Evolutionary conservation across 2,329 filamentous ascomycete genomes (phyloP).

Genomic region (Nigrograna mackinnonii): DNA sequence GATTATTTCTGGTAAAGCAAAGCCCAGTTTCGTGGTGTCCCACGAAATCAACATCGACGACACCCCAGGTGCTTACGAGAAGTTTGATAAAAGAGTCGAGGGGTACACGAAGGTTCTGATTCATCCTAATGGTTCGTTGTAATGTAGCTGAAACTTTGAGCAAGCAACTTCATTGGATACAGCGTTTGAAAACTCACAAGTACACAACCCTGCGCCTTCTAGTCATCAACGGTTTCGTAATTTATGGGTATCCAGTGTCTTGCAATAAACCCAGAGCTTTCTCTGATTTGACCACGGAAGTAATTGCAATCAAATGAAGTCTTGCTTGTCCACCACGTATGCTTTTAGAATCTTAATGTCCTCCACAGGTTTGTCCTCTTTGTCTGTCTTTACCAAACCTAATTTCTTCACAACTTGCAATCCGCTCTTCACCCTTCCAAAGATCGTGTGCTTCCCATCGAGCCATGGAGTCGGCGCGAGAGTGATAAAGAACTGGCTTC

Average conservation of each 20-base stretch:
- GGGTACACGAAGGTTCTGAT: constrained; percentile 71
- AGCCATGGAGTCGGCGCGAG: constrained; percentile 94
- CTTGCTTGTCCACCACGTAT: constrained; percentile 66
- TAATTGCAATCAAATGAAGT: constrained; percentile 46
- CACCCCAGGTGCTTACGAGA: constrained; percentile 63
- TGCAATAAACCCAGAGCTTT: no score
- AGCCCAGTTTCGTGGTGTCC: constrained; percentile 68
- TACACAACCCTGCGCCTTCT: no score
- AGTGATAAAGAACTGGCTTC: constrained; percentile 94
- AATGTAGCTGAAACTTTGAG: constrained; percentile 2
- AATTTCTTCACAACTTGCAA: constrained; percentile 84
- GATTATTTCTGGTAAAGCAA: constrained; percentile 66
- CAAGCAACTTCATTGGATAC: no score
- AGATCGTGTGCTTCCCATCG: constrained; percentile 96
- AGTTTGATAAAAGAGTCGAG: constrained; percentile 68
- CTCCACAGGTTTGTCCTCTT: constrained; percentile 78
- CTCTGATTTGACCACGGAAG: no score
- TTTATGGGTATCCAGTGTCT: no score
- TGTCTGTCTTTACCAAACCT: constrained; percentile 82
- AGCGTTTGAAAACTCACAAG: no score
- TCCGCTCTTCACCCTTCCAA: constrained; percentile 84
- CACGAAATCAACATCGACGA: constrained; percentile 68
- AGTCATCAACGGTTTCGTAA: no score
- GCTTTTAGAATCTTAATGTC: constrained; percentile 81
- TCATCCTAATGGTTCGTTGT: constrained; percentile 60